Evolutionary conservation across 2,329 filamentous ascomycete species (phyloP), one percentile per base, ranked within the genome.

Genomic region (Alternaria tenuissima): DNA sequence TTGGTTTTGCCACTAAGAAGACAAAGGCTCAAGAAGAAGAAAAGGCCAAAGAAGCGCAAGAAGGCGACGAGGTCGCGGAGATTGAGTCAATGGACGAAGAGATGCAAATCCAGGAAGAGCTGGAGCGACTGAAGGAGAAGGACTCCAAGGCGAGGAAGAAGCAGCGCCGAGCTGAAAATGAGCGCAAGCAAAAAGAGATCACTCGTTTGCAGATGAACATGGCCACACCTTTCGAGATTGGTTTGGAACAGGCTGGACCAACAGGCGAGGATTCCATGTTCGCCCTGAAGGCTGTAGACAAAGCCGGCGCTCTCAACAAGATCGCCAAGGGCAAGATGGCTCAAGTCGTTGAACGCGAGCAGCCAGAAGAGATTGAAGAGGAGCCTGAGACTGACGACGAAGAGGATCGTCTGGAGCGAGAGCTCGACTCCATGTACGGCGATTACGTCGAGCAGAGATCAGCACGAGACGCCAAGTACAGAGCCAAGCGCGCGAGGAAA

Each of bases 171-270:
- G 91, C 86, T 70, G 93, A 96, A 61, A 99, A 99, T 67, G 95
- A 99, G 79, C 89, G 89, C 78, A 98, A 96, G 80, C 92, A 95
- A 69, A 95, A 92, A 69, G 95, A 98, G 66, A 93, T 98, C 61
- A 85, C 96, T n/a, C 89, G 95, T 34, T 91, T 99, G 90, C 95
- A 99, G 79, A 88, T 99, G 83, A 90, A 97, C 81, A 99, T 99
- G 95, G 90, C 90, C 2, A 91, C 93, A 0, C 95, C 95, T 7
- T 95, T 93, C 84, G 95, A 99, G 66, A 97, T 99, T 64, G 95
- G 95, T 72, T 87, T 96, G 81, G 95, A 97, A 75, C 93, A 95
- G 79, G 81, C 87, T 24, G 92, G 92, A 0, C 91, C 92, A 0
- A 83, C 87, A 51, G 94, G 92, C 24, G 89, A 93, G 42, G 91